Evolutionary conservation across 345 rosid species (phyloP), one percentile per base, ranked within the genome.

Genomic region (Moricandia arvensis): DNA sequence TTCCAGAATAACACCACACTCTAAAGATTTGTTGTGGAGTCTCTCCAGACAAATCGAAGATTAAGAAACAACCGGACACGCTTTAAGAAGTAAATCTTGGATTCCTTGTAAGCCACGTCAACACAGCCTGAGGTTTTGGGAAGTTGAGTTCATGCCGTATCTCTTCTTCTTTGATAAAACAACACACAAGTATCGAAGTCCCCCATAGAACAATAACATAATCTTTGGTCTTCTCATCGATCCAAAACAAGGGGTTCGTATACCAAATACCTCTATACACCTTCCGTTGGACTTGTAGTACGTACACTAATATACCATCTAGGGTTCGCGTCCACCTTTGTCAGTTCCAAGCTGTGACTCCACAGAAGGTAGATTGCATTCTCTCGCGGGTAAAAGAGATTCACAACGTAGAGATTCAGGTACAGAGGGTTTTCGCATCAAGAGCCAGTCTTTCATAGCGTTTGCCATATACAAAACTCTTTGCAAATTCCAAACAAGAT

Each of bases 61-160:
- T 47, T 5, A 47, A 47, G 53, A 47, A 47, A 47, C 53, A 47
- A 5, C 53, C 17, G 5, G 53, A 47, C 53, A 47, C 15, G 53
- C 53, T n/a, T n/a, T 6, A 59, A 59, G 18, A 29, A 30, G 63
- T 30, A 61, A 34, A 61, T n/a, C 66, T 34, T 61, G 66, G 10
- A 12, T 16, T 61, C 66, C 66, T 61, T 60, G 41, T 60, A 60
- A 60, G 30, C 65, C 65, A 60, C 10, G 41, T 60, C 41, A 15
- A 1, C 5, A 34, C n/a, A 34, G 5, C 6, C 53, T 47, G 53
- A n/a, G 17, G 6, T 33, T 33, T 34, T 5, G 6, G n/a, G 45
- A 4, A 33, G 37, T 34, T 61, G 45, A 8, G 18, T 33, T 45
- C 66, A 61, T 1, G 27, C 5, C 8, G 6, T 61, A 8, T 61